phyloP scores from a whole-genome alignment of 1,284 basidiomycete genomes.

The Heliocybe sulcata region DNA sequence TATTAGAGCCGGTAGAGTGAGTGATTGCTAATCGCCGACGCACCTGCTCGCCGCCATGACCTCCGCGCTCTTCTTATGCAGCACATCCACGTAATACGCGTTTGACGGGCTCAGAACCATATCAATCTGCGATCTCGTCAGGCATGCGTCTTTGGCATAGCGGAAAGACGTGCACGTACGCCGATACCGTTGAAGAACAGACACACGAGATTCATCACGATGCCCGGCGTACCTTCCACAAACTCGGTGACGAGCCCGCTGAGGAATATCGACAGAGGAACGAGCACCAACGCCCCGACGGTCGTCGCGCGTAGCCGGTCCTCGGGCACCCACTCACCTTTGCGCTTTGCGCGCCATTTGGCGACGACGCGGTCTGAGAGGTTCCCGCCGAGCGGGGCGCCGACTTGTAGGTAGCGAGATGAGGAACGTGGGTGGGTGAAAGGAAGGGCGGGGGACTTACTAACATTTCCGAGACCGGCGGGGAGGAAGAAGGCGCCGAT shows the following conservation, averaged over 20 bases:
- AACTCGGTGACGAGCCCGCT: slow-evolving; percentile 27
- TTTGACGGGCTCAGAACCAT: slow-evolving; percentile 42
- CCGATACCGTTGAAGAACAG: slow-evolving; percentile 44
- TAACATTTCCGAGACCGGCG: slow-evolving; percentile 52
- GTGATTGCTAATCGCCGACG: slow-evolving; percentile 3
- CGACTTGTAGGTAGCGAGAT: slow-evolving; percentile 19
- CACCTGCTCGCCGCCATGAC: slow-evolving; percentile 37
- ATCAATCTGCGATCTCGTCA: slow-evolving; percentile 25
- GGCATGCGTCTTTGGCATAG: not conserved
- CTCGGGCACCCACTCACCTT: slow-evolving; percentile 47
- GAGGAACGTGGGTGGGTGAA: not conserved
- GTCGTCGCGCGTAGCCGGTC: slow-evolving; percentile 48
- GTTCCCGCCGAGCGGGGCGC: slow-evolving; percentile 43
- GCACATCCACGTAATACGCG: slow-evolving; percentile 50
- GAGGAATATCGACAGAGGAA: slow-evolving; percentile 31
- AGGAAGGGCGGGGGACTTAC: not conserved
- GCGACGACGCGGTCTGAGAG: slow-evolving; percentile 44
- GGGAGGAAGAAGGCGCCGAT: slow-evolving; percentile 57
- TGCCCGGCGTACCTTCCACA: slow-evolving; percentile 30
- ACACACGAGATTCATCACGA: slow-evolving; percentile 31
- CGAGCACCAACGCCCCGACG: slow-evolving; percentile 35
- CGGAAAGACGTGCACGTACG: slow-evolving; percentile 22
- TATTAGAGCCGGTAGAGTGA: not conserved
- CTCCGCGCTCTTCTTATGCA: slow-evolving; percentile 47
- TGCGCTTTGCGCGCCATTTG: slow-evolving; percentile 37